Conservation (phyloP, 2,329 filamentous ascomycete species). For the Aspergillus puulaauensis region DNA sequence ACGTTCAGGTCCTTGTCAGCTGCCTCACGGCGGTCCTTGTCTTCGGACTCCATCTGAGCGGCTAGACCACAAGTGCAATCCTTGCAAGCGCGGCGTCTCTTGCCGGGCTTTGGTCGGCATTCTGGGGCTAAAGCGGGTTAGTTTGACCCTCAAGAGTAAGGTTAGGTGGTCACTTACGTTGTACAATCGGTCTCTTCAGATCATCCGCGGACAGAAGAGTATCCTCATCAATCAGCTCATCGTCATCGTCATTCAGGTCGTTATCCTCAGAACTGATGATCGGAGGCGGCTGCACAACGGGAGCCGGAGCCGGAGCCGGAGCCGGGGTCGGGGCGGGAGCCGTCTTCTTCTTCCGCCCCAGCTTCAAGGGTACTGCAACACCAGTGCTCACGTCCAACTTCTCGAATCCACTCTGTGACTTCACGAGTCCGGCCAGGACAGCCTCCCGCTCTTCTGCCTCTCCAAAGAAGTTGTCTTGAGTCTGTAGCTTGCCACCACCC, state of each 20-base stretch:
- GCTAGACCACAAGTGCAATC: conserved; percentile 96
- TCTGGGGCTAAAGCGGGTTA: conserved; percentile 62
- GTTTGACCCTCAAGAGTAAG: conserved; percentile 13
- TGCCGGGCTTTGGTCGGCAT: conserved; percentile 75
- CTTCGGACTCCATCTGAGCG: conserved; percentile 81
- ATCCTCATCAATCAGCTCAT: conserved; percentile 90
- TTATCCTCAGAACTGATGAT: conserved; percentile 13
- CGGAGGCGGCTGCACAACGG: conserved; percentile 4
- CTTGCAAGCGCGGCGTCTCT: conserved; percentile 91
- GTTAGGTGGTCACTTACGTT: conserved; percentile 62
- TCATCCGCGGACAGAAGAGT: conserved; percentile 83
- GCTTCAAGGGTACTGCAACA: conserved; percentile 59
- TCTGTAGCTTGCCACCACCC: conserved; percentile 21
- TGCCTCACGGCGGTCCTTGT: conserved; percentile 63
- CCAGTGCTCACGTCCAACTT: conserved; percentile 66
- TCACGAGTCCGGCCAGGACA: conserved; percentile 76
- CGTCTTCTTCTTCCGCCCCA: conserved; percentile 62
- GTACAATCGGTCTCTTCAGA: conserved; percentile 70
- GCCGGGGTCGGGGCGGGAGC: not conserved
- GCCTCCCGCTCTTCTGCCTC: conserved; percentile 56
- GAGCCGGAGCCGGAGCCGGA: not conserved
- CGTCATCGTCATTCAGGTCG: conserved; percentile 65
- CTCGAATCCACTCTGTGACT: conserved; percentile 63
- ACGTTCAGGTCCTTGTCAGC: conserved; percentile 59
- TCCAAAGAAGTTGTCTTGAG: conserved; percentile 20